Evolutionary conservation across 495 filamentous ascomycete species (phyloP).

Genomic region (Usnea hakonensis): DNA sequence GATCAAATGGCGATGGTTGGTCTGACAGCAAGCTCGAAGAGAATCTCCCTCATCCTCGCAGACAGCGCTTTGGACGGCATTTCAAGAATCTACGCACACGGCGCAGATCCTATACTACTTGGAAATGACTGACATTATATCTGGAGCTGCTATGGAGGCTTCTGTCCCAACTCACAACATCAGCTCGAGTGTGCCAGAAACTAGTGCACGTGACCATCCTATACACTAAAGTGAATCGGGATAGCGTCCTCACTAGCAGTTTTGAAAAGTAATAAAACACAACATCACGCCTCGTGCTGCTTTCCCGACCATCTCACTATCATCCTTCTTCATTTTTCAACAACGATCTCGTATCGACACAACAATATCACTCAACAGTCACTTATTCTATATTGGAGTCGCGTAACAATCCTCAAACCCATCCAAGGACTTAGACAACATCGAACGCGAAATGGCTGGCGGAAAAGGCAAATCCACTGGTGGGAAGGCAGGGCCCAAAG

Average conservation of each 20-base stretch:
- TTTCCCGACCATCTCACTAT: slow-evolving; percentile 12
- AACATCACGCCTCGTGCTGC: slow-evolving; percentile 21
- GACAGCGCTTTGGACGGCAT: background rate
- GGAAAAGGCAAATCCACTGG: slow-evolving; percentile 93
- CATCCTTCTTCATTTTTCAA: slow-evolving; percentile 9
- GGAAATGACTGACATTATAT: background rate
- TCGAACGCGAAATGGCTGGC: slow-evolving; percentile 55
- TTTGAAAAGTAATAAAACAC: slow-evolving; percentile 13
- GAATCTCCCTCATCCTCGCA: background rate
- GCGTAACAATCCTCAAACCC: slow-evolving; percentile 1
- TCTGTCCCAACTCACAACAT: background rate
- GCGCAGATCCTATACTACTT: background rate
- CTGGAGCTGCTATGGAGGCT: background rate
- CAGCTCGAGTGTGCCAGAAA: background rate
- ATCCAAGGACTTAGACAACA: background rate
- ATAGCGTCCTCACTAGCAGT: slow-evolving; percentile 1
- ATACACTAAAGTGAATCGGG: background rate
- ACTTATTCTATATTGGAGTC: background rate
- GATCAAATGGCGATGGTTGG: background rate
- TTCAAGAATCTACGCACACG: background rate
- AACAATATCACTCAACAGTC: background rate
- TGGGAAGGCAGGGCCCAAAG: slow-evolving; percentile 81
- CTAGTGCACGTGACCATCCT: background rate
- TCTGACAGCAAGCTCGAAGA: background rate
- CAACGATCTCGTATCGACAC: background rate